A percentile compares a stretch with the other conserved stretches of the same genome.
phyloP scores from a whole-genome alignment of 805 yeast species.

The Candida khao-thaluensis region DNA sequence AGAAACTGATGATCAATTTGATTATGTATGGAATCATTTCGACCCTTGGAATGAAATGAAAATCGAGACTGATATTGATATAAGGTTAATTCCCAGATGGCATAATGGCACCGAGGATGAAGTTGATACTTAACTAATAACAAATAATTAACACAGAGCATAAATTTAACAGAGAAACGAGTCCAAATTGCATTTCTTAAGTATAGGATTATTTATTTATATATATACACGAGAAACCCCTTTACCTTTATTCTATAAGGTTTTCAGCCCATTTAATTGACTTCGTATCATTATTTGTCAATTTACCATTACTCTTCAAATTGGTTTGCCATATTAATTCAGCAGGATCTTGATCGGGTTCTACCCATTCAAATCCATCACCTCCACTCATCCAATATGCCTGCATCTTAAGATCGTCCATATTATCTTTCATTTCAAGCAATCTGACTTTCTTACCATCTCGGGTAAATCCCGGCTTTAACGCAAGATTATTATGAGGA shows the following conservation, averaged over 20 bases:
- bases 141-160: too few species aligned
- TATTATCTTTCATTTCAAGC: slow-evolving; percentile 48
- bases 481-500: slow-evolving; percentile 23
- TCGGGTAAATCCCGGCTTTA: slow-evolving; percentile 34
- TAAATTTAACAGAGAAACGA: too few species aligned
- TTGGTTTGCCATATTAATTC: slow-evolving; percentile 47
- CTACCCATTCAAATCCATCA: slow-evolving; percentile 84
- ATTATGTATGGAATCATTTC: slow-evolving; percentile 42
- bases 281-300: slow-evolving; percentile 16
- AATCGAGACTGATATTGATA: slow-evolving; percentile 38
- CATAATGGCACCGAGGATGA: slow-evolving; percentile 2
- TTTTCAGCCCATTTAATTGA: slow-evolving; percentile 43
- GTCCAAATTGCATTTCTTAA: too few species aligned
- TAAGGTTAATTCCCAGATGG: slow-evolving; percentile 35
- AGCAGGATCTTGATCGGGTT: slow-evolving; percentile 89
- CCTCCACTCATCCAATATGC: slow-evolving; percentile 90
- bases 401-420: slow-evolving; percentile 65
- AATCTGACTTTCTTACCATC: slow-evolving; percentile 41
- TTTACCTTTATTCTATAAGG: slow-evolving; percentile 28
- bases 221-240: too few species aligned
- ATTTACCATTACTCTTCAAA: slow-evolving; percentile 22
- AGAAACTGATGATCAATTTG: slow-evolving; percentile 42
- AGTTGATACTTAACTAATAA: too few species aligned
- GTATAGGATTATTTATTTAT: slow-evolving; percentile 6
- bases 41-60: slow-evolving; percentile 48